Evolutionary conservation across 805 yeast genomes (phyloP).

Genomic region (Lipomyces spencermartinsiae): DNA sequence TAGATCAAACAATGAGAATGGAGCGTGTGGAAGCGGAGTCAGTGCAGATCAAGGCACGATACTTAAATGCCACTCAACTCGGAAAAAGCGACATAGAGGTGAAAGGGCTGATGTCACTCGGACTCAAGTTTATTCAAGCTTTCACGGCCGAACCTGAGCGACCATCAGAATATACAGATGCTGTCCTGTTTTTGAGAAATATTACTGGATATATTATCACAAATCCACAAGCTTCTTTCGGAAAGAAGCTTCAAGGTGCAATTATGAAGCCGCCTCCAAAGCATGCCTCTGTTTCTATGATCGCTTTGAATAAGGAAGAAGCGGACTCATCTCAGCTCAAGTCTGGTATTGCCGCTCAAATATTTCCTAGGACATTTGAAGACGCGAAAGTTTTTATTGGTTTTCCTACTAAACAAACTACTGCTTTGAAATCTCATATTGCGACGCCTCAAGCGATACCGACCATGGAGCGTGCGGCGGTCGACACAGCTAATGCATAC

Average conservation of each 20-base stretch:
- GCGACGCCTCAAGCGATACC: conserved; percentile 51
- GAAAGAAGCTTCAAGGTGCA: conserved; percentile 46
- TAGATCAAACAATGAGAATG: conserved; percentile 42
- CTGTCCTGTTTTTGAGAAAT: conserved; percentile 43
- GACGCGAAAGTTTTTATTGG: conserved; percentile 52
- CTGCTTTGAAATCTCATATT: conserved; percentile 48
- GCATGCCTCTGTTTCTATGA: conserved; percentile 46
- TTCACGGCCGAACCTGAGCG: conserved; percentile 40
- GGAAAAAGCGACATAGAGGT: conserved; percentile 37
- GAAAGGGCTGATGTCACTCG: conserved; percentile 33
- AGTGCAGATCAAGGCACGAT: conserved; percentile 44
- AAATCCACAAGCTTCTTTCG: conserved; percentile 43
- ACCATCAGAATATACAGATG: conserved; percentile 45
- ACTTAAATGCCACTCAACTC: conserved; percentile 48
- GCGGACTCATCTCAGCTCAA: conserved; percentile 43
- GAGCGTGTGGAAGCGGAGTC: conserved; percentile 39
- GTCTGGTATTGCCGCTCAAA: conserved; percentile 47
- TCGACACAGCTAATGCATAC: conserved; percentile 50
- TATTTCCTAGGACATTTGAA: conserved; percentile 46
- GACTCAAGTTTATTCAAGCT: conserved; percentile 32
- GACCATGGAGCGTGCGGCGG: conserved; percentile 53
- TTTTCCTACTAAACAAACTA: conserved; percentile 52
- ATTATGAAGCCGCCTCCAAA: conserved; percentile 52
- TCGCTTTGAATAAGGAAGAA: conserved; percentile 43
- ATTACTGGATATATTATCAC: conserved; percentile 46